Evolutionary conservation across 352 stramenopile genomes (phyloP), one percentile per base, ranked within the genome.

Genomic region (Phytophthora chlamydospora): DNA sequence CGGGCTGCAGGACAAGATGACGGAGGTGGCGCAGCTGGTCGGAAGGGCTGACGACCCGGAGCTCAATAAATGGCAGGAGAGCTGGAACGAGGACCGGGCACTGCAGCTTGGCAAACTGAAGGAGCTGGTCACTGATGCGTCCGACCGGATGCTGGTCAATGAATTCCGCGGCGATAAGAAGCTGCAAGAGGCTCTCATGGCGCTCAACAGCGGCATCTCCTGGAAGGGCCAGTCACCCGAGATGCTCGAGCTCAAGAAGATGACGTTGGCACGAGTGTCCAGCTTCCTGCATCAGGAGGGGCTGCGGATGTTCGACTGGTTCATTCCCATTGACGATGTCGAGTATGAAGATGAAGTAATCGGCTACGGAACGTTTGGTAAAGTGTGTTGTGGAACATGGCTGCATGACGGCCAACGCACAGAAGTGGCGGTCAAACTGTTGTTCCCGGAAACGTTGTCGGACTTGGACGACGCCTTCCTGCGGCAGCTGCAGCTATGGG

Each of bases 401-500:
- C 9, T 49, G 0, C 49, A 57, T n/a, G 35, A 46, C 10, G 69
- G 56, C 14, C 47, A 64, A 16, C 51, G 71, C 29, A 73, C 59
- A 21, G 54, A 67, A 11, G 62, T 67, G 32, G 33, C 48, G 43
- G 19, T 68, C 1, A 62, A 66, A 43, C n/a, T n/a, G n/a, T n/a
- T n/a, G n/a, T n/a, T n/a, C n/a, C n/a, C n/a, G n/a, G n/a, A n/a
- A n/a, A n/a, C n/a, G 21, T 24, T 24, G 3, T 24, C 3, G 2
- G 21, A 24, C 21, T 24, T 24, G 1, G 50, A 67, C n/a, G 36
- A 62, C 14, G 11, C n/a, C 10, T 79, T 80, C 44, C 49, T 74
- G 14, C 57, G 58, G 12, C 73, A 85, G 17, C 45, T 80, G 9
- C 19, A 62, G 32, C 46, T 79, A 13, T 85, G 76, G 76, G 46